Evolutionary conservation across 805 yeast genomes (phyloP), one percentile per base, ranked within the genome.

Genomic region (Sugiyamaella chiloensis): DNA sequence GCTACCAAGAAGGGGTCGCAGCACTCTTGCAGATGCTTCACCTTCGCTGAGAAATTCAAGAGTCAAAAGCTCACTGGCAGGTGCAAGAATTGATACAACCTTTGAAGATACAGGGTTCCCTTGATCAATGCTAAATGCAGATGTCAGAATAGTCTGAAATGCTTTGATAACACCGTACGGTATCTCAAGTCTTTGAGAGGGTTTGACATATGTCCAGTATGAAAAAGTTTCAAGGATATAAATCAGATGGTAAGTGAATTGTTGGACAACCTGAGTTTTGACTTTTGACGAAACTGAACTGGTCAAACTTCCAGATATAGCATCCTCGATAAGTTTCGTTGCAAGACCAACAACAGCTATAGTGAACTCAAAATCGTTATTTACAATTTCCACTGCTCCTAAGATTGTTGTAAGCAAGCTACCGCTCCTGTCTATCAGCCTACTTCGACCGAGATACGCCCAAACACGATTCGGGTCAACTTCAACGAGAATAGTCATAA

Each of bases 191-290:
- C 81, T 79, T 58, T 88, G 86, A 40, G 69, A 63, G 1, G 78
- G 67, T 8, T 74, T 62, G 24, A 70, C 67, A 62, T 80, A 89
- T 53, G 80, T 76, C 85, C 95, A 87, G 59, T 75, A 78, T 2
- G 74, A 66, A 55, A 82, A 85, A 54, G 86, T 80, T 58, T 88
- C 96, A 65, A 81, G 87, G 0, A 86, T 76, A 44, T 76, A 77
- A n/a, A 86, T 65, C 32, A 81, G 68, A 62, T 83, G 85, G 3
- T 68, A 62, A 1, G 76, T 68, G 40, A 86, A 65, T 46, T 75
- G 75, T 17, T 75, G 69, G 29, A 89, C 63, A 3, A 85, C 78
- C 6, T 74, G 75, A 4, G 78, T 65, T 59, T 81, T 82, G 11
- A 74, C 58, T 43, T 71, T 69, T 1, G 59, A 54, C 3, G 76